Evolutionary conservation across 306 rosid genomes (phyloP), one percentile per base, ranked within the genome.

Genomic region (Argentina anserina): DNA sequence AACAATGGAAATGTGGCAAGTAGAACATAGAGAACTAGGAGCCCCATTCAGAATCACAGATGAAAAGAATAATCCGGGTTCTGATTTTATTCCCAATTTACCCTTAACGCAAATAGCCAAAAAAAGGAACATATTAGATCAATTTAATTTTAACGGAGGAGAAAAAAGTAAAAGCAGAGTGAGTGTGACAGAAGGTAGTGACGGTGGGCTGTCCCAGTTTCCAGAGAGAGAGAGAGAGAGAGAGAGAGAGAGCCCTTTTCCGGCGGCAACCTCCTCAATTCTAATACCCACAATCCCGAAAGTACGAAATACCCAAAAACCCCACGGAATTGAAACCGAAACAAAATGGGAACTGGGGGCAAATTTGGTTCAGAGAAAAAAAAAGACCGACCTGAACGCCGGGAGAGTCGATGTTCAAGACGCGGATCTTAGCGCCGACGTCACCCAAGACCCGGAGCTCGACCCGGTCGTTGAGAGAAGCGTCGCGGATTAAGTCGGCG

Each of bases 391-490:
- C 99, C 96, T 94, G 91, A 77, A 94, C 95, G 21, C 88, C 83
- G 0, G 97, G 97, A 0, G 99, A 88, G 82, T 94, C 93, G 74
- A 91, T 66, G 75, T 87, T 88, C 67, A 94, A 56, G 81, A 94
- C 84, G 31, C 99, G 99, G 89, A 94, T 94, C 96, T 87, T 94
- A 59, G 99, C 99, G n/a, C 92, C 90, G 39, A 94, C 95, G 17
- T 94, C 98, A 4, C 97, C 97, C 40, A 88, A 14, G 29, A 94
- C 90, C 65, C 96, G 37, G 10, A 91, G 92, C 49, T 91, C 98
- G 8, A 94, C 96, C 9, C 98, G 86, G 81, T 94, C 97, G 65
- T 89, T 89, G 41, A 94, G 82, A 3, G 96, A 88, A 41, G 96
- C 97, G 52, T 94, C 96, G 6, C 91, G 79, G 63, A 94, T 78